A percentile compares a stretch with the other conserved stretches of the same genome.
Conservation (phyloP, 2,329 filamentous ascomycete species). For the Hypoxylon sp. region DNA sequence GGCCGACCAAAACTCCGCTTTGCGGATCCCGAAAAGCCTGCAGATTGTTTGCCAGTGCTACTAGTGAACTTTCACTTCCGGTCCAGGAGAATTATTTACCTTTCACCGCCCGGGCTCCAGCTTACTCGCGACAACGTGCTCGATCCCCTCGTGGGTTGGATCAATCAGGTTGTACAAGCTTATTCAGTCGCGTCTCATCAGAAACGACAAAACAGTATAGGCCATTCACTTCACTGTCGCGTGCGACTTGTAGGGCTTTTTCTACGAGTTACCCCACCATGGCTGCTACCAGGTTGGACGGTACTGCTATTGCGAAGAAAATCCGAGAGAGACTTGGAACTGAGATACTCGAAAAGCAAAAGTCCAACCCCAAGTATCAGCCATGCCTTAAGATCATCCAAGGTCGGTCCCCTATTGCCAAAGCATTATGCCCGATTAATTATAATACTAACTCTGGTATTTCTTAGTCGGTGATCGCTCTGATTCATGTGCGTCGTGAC, state of each 20-base stretch:
- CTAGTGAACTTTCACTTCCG: slow-evolving; percentile 30
- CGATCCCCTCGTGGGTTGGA: slow-evolving; percentile 31
- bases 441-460: slow-evolving; percentile 33
- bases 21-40: slow-evolving; percentile 48
- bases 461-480: slow-evolving; percentile 86
- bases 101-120: slow-evolving; percentile 31
- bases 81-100: slow-evolving; percentile 16
- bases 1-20: slow-evolving; percentile 45
- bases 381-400: slow-evolving; percentile 95
- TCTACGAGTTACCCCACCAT: slow-evolving; percentile 73
- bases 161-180: slow-evolving; percentile 33
- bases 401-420: slow-evolving; percentile 67
- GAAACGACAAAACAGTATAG: slow-evolving; percentile 31
- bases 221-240: slow-evolving; percentile 34
- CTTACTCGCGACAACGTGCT: slow-evolving; percentile 39
- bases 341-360: slow-evolving; percentile 86
- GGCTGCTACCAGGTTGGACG: slow-evolving; percentile 93
- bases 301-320: slow-evolving; percentile 91
- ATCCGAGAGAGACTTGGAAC: slow-evolving; percentile 86
- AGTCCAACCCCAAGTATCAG: slow-evolving; percentile 86
- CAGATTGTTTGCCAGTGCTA: slow-evolving; percentile 30
- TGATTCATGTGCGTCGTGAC: slow-evolving; percentile 80
- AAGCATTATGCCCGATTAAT: slow-evolving; percentile 24
- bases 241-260: slow-evolving; percentile 54
- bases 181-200: slow-evolving; percentile 24